phyloP scores from a whole-genome alignment of 371 early-diverging fungal species.

The Syncephalastrum monosporum region DNA sequence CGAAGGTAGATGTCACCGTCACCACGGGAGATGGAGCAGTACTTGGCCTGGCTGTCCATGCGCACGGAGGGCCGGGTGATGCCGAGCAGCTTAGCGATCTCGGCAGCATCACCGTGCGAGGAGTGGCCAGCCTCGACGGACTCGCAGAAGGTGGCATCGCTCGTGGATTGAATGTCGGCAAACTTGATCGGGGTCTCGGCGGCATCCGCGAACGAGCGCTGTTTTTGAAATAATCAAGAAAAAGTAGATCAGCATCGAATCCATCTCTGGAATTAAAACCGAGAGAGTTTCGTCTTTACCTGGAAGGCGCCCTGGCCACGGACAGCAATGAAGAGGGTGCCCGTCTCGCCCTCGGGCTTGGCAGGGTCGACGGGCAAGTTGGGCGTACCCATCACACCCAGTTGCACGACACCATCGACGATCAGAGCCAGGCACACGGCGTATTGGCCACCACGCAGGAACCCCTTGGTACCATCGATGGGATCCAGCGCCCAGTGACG shows the following conservation, averaged over 20 bases:
- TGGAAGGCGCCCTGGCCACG: constrained; percentile 89
- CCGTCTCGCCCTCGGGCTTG: constrained; percentile 66
- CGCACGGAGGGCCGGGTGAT: constrained; percentile 77
- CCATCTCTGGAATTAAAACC: neutral
- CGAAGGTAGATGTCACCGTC: constrained; percentile 92
- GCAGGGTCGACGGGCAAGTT: constrained; percentile 78
- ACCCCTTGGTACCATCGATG: constrained; percentile 94
- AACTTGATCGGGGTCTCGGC: constrained; percentile 68
- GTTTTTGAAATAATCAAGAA: neutral
- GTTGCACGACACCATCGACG: constrained; percentile 82
- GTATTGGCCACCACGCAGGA: constrained; percentile 95
- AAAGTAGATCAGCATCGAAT: neutral
- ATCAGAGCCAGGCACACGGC: constrained; percentile 95
- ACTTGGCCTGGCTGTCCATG: constrained; percentile 96
- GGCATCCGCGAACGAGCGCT: constrained; percentile 64
- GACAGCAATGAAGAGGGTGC: constrained; percentile 77
- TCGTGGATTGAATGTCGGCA: constrained; percentile 46
- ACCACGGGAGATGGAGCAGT: constrained; percentile 82
- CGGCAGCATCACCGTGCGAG: constrained; percentile 75
- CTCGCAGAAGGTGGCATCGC: constrained; percentile 85
- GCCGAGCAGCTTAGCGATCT: constrained; percentile 72
- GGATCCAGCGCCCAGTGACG: constrained; percentile 97
- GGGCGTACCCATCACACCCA: constrained; percentile 95
- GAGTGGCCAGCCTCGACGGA: constrained; percentile 96
- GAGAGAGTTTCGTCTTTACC: constrained; percentile 35